Conservation (phyloP, 441 rosid species). For the Croton laevigatus region DNA sequence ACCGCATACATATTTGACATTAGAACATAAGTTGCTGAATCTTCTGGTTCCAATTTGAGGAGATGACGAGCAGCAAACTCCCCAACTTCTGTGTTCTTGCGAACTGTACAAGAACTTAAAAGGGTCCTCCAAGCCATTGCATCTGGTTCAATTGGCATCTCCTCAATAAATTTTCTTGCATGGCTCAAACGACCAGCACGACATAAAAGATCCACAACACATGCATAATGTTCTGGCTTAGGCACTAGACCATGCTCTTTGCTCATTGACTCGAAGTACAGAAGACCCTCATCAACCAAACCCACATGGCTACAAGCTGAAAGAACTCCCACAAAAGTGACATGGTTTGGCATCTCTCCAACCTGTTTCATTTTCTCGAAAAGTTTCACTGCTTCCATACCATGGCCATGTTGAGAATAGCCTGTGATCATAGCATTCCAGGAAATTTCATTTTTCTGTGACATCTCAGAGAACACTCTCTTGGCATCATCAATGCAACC, state of each 20-base stretch:
- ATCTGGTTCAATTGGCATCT: slow-evolving; percentile 59
- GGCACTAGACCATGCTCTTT: slow-evolving; percentile 52
- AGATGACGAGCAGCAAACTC: slow-evolving; percentile 66
- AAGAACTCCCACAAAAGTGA: slow-evolving; percentile 76
- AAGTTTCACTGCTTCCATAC: slow-evolving; percentile 48
- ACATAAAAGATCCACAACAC: slow-evolving; percentile 83
- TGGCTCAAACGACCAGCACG: slow-evolving; percentile 69
- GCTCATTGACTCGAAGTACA: slow-evolving; percentile 54
- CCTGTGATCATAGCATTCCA: slow-evolving; percentile 94
- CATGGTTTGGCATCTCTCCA: slow-evolving; percentile 55
- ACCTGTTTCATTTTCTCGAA: slow-evolving; percentile 65
- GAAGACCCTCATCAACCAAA: slow-evolving; percentile 56
- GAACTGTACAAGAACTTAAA: slow-evolving; percentile 79
- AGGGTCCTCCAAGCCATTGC: slow-evolving; percentile 88
- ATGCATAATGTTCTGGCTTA: slow-evolving; percentile 70
- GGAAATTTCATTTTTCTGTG: slow-evolving; percentile 63
- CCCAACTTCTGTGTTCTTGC: slow-evolving; percentile 62
- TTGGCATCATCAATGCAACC: slow-evolving; percentile 70
- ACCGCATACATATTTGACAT: slow-evolving; percentile 76
- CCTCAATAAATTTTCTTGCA: slow-evolving; percentile 51
- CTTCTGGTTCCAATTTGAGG: slow-evolving; percentile 61
- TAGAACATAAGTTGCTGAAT: slow-evolving; percentile 76
- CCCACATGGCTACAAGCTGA: slow-evolving; percentile 94
- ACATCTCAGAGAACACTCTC: slow-evolving; percentile 52
- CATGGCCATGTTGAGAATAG: slow-evolving; percentile 82